Conservation (phyloP, 2,329 filamentous ascomycete species). For the Colletotrichum lini region DNA sequence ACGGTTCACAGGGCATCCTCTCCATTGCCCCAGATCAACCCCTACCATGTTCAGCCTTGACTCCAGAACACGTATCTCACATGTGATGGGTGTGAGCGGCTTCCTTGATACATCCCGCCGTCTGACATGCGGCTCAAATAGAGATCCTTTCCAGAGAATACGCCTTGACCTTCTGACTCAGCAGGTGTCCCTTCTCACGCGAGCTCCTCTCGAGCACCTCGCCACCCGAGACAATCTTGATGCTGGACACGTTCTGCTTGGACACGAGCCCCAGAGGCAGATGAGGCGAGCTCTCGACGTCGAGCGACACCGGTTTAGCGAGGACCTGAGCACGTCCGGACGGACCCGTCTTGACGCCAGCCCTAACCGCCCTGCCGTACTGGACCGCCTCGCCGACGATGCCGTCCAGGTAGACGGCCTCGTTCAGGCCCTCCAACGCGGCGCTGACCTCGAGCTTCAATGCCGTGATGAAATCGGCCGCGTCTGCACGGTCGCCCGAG, state of each 20-base stretch:
- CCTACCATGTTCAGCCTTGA: conserved; percentile 32
- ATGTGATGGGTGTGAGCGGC: conserved; percentile 14
- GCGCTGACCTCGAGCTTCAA: conserved; percentile 79
- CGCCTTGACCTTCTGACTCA: conserved; percentile 83
- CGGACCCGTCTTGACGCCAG: conserved; percentile 22
- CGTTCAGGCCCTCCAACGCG: conserved; percentile 80
- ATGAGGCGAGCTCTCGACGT: conserved; percentile 63
- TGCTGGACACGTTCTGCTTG: conserved; percentile 62
- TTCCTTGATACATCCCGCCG: background rate
- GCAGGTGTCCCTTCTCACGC: conserved; percentile 82
- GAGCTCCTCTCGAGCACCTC: conserved; percentile 78
- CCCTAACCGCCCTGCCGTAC: conserved; percentile 63
- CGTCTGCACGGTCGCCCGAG: conserved; percentile 65
- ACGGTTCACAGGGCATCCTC: conserved; percentile 14
- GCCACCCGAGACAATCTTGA: conserved; percentile 77
- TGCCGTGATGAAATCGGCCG: conserved; percentile 74
- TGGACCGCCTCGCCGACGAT: conserved; percentile 76
- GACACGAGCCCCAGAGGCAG: conserved; percentile 83
- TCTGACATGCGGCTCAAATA: conserved; percentile 62
- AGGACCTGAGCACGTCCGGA: conserved; percentile 43
- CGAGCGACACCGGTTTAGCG: conserved; percentile 60
- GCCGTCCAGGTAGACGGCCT: conserved; percentile 75
- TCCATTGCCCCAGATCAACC: conserved; percentile 5
- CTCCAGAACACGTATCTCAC: conserved; percentile 29
- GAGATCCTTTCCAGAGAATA: conserved; percentile 87